Base-by-base conservation (phyloP, 169 alveolate genomes). In the Plasmodium gonderi region DNA sequence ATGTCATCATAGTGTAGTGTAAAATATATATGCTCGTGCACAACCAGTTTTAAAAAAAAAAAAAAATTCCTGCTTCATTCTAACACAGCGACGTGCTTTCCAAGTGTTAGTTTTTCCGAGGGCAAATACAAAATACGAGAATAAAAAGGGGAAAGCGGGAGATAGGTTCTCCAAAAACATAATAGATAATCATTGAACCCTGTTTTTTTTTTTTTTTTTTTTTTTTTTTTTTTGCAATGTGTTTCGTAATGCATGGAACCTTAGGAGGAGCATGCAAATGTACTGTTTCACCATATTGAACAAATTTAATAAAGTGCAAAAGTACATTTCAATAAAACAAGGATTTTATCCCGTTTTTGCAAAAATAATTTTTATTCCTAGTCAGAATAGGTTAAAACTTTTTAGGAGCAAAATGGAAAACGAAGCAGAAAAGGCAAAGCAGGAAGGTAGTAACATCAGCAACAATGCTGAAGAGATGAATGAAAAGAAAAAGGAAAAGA, bases 401-500 rank as follows among this genome's bases (percentile, higher is more conserved):
- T 49, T 54, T 23, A 78, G n/a, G 47, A 80, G 47, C 4, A 80
- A 44, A 64, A 80, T 80, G 91, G 91, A 65, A 17, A 51, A 23
- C 20, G 79, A 20, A 17, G 5, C 9, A 1, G 42, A 20, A 38
- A 23, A 40, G 45, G 33, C 20, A 45, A 80, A 65, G 0, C 6
- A 60, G 72, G 38, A 20, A 36, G 72, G 38, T 0, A 60, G 2
- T 6, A 29, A 60, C 3, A 36, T 60, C 40, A 36, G 0, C 20
- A 64, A 29, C 17, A 14, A 9, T 29, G 49, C 20, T 47, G 91
- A 38, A 3, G 93, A 75, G 17, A 14, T 87, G 40, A 87, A 12
- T 65, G 94, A 90, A 23, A 90, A 90, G 77, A 90, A 90, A 33
- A 90, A 90, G 54, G 94, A 90, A 54, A 90, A 90, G 80, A 90